Conservation (phyloP, 306 rosid genomes). For the Lupinus albus region DNA sequence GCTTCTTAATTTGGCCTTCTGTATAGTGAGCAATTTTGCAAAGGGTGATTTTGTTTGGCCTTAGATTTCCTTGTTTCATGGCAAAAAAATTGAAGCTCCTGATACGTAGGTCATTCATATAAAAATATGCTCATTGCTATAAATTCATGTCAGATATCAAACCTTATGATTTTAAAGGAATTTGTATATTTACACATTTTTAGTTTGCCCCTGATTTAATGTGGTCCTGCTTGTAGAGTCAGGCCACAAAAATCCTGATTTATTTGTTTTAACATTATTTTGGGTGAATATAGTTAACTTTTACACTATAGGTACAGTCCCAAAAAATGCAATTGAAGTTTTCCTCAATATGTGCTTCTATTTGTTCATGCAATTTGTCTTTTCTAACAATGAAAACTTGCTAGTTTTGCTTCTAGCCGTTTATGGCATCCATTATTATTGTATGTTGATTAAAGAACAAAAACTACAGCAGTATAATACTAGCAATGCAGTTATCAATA, state of each 20-base stretch:
- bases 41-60: conserved; percentile 23
- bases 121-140: conserved; percentile 27
- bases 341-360: background rate
- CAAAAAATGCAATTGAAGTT: conserved; percentile 36
- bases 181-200: conserved; percentile 40
- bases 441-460: no score
- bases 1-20: conserved; percentile 24
- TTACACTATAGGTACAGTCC: conserved; percentile 35
- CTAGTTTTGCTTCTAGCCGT: background rate
- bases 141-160: conserved; percentile 43
- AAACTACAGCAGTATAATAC: no score
- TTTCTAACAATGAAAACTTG: background rate
- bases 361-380: background rate
- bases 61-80: conserved; percentile 13
- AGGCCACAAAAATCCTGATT: conserved; percentile 33
- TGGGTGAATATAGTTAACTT: conserved; percentile 43
- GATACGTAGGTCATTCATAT: background rate
- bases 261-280: conserved; percentile 4
- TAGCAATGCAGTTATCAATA: no score
- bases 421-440: background rate
- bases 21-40: background rate
- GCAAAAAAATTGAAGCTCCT: background rate
- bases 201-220: conserved; percentile 32
- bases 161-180: conserved; percentile 29
- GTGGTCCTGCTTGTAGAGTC: conserved; percentile 44